These are phyloP conservation scores for Phytophthora cryptogea DNA, from an alignment of 352 stramenopile genomes.

Conservation along the genomic window DNA sequence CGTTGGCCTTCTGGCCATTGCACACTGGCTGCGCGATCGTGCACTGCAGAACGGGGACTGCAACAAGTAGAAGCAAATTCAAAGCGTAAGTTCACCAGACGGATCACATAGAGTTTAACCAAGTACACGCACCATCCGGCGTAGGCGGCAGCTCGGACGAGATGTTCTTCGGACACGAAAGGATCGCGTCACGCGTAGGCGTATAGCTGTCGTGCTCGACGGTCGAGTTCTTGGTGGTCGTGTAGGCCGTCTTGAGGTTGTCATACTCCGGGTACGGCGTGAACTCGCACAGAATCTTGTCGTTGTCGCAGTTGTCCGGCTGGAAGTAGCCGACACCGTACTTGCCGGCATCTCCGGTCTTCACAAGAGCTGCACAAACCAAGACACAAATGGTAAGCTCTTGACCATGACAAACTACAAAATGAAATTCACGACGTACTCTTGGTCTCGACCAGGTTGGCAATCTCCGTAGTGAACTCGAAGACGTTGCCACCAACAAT, in stretches of 20 bases:
- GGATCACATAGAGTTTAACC: no score
- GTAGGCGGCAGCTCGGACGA: constrained; percentile 44
- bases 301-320: constrained; percentile 61
- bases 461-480: constrained; percentile 70
- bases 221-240: constrained; percentile 49
- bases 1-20: constrained; percentile 42
- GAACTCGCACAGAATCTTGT: constrained; percentile 51
- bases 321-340: constrained; percentile 71
- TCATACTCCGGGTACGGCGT: constrained; percentile 68
- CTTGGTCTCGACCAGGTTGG: constrained; percentile 49
- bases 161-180: constrained; percentile 53
- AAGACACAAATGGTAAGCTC: not conserved
- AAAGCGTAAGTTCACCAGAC: not conserved
- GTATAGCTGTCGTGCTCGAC: constrained; percentile 45
- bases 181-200: constrained; percentile 36
- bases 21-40: constrained; percentile 42
- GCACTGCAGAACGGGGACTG: constrained; percentile 41
- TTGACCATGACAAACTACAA: not conserved
- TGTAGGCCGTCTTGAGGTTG: constrained; percentile 61
- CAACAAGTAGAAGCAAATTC: constrained; percentile 1
- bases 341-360: constrained; percentile 54
- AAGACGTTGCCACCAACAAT: constrained; percentile 80
- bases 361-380: constrained; percentile 36
- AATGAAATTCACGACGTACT: constrained; percentile 14
- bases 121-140: constrained; percentile 32